Conservation (phyloP, 2,329 filamentous ascomycete species). For the Tolypocladium ovalisporum region DNA sequence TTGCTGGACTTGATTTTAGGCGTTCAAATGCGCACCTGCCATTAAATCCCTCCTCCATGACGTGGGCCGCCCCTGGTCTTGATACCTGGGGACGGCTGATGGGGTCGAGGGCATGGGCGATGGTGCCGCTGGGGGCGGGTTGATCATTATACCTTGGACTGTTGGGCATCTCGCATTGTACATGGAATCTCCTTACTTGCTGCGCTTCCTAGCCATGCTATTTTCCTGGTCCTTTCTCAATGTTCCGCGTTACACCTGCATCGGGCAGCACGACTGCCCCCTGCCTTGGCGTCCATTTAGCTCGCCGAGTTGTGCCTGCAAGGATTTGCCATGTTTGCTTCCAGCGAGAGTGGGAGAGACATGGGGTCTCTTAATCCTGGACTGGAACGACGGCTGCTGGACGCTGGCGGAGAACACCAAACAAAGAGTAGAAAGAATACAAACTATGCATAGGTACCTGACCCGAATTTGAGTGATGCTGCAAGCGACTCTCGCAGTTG, state of each 20-base stretch:
- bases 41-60: not conserved
- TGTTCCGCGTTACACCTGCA: not conserved
- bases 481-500: too few relatives aligned
- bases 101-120: not conserved
- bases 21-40: not conserved
- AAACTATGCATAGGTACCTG: too few relatives aligned
- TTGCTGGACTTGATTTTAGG: not conserved
- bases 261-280: not conserved
- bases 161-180: not conserved
- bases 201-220: not conserved
- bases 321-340: not conserved
- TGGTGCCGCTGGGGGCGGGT: not conserved
- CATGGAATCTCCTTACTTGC: not conserved
- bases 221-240: not conserved
- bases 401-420: not conserved
- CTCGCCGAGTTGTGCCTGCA: not conserved
- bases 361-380: not conserved
- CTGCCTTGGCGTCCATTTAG: not conserved
- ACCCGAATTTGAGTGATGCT: not conserved
- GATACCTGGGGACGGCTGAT: not conserved
- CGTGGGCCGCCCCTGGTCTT: not conserved
- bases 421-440: not conserved
- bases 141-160: constrained; percentile 1
- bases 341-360: not conserved
- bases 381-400: not conserved